Evolutionary conservation across 192 early-diverging fungal species (phyloP).

Genomic region (Entomortierella chlamydospora): DNA sequence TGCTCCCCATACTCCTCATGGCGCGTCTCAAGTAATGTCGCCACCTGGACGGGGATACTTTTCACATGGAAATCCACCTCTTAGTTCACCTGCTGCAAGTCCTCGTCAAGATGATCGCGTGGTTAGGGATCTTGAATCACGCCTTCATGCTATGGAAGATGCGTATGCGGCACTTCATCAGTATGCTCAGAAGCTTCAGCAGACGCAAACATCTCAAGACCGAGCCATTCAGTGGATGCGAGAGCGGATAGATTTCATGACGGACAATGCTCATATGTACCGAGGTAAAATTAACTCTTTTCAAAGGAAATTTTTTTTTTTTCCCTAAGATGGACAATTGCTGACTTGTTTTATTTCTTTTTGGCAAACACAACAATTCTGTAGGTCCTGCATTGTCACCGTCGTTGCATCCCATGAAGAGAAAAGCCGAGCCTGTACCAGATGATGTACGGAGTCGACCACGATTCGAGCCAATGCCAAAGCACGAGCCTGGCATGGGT

Average conservation of each 20-base stretch:
- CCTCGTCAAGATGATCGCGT: not conserved
- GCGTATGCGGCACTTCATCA: constrained; percentile 26
- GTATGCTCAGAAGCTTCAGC: constrained; percentile 35
- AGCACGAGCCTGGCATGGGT: constrained; percentile 3
- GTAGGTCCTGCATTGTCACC: constrained; percentile 24
- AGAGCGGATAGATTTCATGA: constrained; percentile 35
- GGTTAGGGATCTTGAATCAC: constrained; percentile 20
- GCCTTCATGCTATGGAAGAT: constrained; percentile 32
- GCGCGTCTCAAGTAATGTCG: constrained; percentile 1
- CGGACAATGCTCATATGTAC: constrained; percentile 3
- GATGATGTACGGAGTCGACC: constrained; percentile 22
- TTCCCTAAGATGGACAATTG: not conserved
- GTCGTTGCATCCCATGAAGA: constrained; percentile 23
- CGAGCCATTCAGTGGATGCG: constrained; percentile 44
- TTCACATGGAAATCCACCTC: not conserved
- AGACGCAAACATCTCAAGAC: constrained; percentile 33
- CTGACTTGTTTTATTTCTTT: not conserved
- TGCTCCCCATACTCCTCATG: too few relatives aligned
- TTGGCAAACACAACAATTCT: not conserved
- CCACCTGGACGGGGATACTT: constrained; percentile 4
- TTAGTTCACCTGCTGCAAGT: constrained; percentile 1
- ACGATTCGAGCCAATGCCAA: constrained; percentile 16
- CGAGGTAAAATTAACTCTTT: too few relatives aligned
- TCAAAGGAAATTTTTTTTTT: not conserved
- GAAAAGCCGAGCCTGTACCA: constrained; percentile 24